phyloP scores from a whole-genome alignment of 2,329 filamentous ascomycete genomes.

The Gnomoniopsis smithogilvyi region DNA sequence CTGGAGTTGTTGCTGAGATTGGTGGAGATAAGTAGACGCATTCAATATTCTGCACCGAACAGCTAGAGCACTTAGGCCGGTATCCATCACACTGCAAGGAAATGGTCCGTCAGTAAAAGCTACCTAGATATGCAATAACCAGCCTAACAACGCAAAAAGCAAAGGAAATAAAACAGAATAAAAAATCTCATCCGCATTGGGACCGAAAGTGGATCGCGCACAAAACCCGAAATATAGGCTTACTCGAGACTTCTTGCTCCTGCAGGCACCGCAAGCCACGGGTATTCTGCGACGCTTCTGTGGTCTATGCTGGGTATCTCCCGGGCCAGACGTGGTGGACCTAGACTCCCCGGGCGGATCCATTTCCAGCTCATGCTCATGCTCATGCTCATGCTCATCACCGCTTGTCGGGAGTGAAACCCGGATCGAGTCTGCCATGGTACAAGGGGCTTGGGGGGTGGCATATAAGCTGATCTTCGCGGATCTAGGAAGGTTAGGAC shows the following conservation, averaged over 20 bases:
- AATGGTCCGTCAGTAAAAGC: conserved; percentile 1
- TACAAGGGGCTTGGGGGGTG: not conserved
- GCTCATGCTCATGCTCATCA: conserved; percentile 7
- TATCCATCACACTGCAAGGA: conserved; percentile 16
- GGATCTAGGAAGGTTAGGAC: conserved; percentile 7
- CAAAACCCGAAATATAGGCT: not conserved
- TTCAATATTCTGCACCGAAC: conserved; percentile 13
- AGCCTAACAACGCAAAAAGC: too few relatives aligned
- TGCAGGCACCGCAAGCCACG: conserved; percentile 17
- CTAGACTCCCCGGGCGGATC: conserved; percentile 1
- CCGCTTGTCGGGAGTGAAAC: conserved; percentile 11
- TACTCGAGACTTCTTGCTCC: conserved; percentile 17
- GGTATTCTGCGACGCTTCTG: conserved; percentile 18
- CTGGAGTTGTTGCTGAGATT: conserved; percentile 15
- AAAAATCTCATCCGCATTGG: not conserved
- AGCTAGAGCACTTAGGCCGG: conserved; percentile 17
- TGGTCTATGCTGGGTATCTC: conserved; percentile 1
- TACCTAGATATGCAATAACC: too few relatives aligned
- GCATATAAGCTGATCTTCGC: not conserved
- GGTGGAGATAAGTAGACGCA: conserved; percentile 16
- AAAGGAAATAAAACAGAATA: too few relatives aligned
- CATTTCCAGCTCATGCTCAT: conserved; percentile 4
- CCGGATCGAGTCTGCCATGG: conserved; percentile 14
- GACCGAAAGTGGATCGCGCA: not conserved
- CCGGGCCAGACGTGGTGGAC: not conserved